These are phyloP conservation scores for Solanum megistacrolobum DNA, from an alignment of 257 asterid species.

Conservation along the genomic window DNA sequence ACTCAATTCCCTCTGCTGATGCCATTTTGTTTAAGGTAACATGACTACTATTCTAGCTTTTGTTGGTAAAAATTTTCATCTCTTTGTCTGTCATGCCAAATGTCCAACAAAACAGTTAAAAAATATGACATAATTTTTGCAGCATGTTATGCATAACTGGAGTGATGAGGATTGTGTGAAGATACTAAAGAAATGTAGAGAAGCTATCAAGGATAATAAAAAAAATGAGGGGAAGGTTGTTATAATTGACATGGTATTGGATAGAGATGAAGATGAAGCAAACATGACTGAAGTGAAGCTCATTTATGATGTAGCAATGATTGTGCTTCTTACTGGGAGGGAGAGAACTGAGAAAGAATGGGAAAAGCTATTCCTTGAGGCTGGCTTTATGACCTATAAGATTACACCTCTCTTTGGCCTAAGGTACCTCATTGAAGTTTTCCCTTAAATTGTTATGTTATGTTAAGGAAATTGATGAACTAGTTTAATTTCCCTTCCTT, in stretches of 20 bases:
- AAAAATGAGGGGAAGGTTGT: background rate
- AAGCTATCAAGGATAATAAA: background rate
- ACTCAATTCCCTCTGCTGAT: constrained; percentile 6
- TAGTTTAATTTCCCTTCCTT: background rate
- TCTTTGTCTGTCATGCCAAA: no score
- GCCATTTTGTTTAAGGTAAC: constrained; percentile 8
- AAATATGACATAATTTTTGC: background rate
- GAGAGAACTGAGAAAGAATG: constrained; percentile 10
- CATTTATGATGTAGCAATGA: constrained; percentile 6
- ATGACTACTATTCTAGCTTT: background rate
- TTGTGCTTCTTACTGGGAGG: background rate
- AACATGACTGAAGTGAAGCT: background rate
- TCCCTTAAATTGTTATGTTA: background rate
- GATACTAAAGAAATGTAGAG: constrained; percentile 4
- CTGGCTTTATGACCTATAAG: constrained; percentile 2
- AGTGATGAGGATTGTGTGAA: background rate
- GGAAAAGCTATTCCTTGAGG: constrained; percentile 3
- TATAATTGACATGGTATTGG: background rate
- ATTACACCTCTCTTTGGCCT: background rate
- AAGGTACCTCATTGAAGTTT: constrained; percentile 5
- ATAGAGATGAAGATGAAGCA: background rate
- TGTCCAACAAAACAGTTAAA: no score
- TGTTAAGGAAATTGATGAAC: no score
- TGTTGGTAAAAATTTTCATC: no score
- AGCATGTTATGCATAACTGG: constrained; percentile 2